Evolutionary conservation across 345 rosid genomes (phyloP), one percentile per base, ranked within the genome.

Genomic region (Acer negundo): DNA sequence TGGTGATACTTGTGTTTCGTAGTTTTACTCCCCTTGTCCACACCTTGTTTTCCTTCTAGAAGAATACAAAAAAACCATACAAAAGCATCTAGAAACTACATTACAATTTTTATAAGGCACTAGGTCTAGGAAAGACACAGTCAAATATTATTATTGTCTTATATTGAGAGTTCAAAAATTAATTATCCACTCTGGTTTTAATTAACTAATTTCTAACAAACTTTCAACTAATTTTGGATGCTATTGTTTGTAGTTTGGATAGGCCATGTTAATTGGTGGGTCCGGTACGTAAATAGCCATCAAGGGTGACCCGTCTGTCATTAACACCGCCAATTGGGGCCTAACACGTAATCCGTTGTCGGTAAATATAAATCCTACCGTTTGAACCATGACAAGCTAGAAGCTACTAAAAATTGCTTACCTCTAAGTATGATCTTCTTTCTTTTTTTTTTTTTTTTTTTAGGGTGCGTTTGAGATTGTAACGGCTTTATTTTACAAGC

Each of bases 1-100:
- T 4, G 15, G 28, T 3, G 16, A 22, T 15, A 16, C 6, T 7
- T 22, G 0, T 46, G 55, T 23, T 63, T 69, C 35, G 5, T 47
- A 69, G 61, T 47, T 51, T 65, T 35, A 3, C 10, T 31, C 15
- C 23, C 4, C 13, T n/a, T 35, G 61, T 47, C 69, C 10, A 8
- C 8, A 24, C 3, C 38, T 15, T 58, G 62, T 58, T 64, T 1
- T 31, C n/a, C 44, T 66, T 75, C 78, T 63, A 75, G 56, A 73
- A 73, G 67, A 23, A 44, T 12, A 20, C 4, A 12, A 17, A 28
- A 62, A 16, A 58, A 46, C 24, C 49, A 26, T 19, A 10, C 61
- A 46, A 22, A 62, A 56, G 24, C 44, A 61, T 73, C 68, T 73
- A 46, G 72, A 67, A 76, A 56, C 10, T 42, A 10, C 46, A 42